phyloP scores from a whole-genome alignment of 441 rosid genomes.

The Erodium texanum region DNA sequence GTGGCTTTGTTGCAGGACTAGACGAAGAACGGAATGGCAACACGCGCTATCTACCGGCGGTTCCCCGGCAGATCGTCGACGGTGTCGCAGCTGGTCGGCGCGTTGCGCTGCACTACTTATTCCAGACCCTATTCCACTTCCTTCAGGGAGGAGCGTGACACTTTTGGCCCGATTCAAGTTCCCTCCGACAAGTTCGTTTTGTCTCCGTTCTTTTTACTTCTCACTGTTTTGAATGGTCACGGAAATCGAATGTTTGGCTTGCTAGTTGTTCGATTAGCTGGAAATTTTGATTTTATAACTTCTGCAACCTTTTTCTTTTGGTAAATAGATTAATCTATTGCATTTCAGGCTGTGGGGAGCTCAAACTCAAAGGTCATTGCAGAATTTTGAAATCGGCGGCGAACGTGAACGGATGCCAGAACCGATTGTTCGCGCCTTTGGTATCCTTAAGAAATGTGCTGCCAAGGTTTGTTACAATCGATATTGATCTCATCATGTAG shows the following conservation, averaged over 20 bases:
- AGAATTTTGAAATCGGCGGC: conserved; percentile 88
- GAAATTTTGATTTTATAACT: neutral
- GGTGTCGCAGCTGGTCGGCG: conserved; percentile 20
- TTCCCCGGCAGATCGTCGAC: conserved; percentile 32
- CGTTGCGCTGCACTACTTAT: conserved; percentile 39
- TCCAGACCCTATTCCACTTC: conserved; percentile 50
- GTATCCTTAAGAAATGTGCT: conserved; percentile 79
- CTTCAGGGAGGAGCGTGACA: conserved; percentile 82
- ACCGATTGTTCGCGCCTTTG: conserved; percentile 86
- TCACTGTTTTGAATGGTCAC: neutral
- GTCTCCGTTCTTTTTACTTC: neutral
- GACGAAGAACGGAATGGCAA: conserved; percentile 38
- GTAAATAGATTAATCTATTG: neutral
- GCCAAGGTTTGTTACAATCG: conserved; percentile 47
- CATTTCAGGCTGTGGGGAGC: conserved; percentile 80
- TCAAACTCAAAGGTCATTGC: conserved; percentile 88
- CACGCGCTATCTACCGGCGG: conserved; percentile 42
- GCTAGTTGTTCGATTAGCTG: neutral
- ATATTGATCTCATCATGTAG: neutral
- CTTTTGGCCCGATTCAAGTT: conserved; percentile 86
- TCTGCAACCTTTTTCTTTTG: neutral
- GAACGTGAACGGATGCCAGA: conserved; percentile 89
- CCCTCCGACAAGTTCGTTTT: conserved; percentile 66
- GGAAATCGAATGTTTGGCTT: too few relatives aligned
- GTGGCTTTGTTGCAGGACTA: conserved; percentile 19